Conservation (phyloP, 148 eudicot genomes). For the Rhododendron vialii region DNA sequence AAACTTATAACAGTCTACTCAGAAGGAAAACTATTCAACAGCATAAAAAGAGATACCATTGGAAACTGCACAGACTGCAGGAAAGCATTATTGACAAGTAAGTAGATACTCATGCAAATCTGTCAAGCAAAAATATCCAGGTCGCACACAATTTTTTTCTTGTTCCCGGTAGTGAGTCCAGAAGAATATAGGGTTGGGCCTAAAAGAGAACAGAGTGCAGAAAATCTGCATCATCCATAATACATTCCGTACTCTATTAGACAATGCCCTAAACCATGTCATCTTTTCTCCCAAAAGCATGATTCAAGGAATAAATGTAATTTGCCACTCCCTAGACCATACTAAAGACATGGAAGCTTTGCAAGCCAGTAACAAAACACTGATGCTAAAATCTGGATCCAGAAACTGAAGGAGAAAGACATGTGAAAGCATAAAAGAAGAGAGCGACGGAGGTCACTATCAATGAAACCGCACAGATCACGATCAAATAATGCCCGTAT, state of each 20-base stretch:
- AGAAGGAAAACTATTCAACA: not conserved
- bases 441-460: not conserved
- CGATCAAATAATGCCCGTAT: not conserved
- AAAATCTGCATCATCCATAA: not conserved
- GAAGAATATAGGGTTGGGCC: not conserved
- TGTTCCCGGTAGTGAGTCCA: not conserved
- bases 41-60: not conserved
- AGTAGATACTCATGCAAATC: not conserved
- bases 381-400: not conserved
- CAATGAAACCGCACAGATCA: not conserved
- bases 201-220: not conserved
- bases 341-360: not conserved
- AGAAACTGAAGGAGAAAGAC: not conserved
- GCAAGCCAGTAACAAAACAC: not conserved
- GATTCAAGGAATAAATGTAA: not conserved
- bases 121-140: not conserved
- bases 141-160: not conserved
- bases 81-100: constrained; percentile 1
- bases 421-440: too few relatives aligned
- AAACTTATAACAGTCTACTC: not conserved
- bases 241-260: not conserved
- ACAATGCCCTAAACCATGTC: not conserved
- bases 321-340: constrained; percentile 1
- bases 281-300: not conserved
- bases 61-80: not conserved